Base-by-base conservation (phyloP, 495 filamentous ascomycete species). In the Amniculicola lignicola region DNA sequence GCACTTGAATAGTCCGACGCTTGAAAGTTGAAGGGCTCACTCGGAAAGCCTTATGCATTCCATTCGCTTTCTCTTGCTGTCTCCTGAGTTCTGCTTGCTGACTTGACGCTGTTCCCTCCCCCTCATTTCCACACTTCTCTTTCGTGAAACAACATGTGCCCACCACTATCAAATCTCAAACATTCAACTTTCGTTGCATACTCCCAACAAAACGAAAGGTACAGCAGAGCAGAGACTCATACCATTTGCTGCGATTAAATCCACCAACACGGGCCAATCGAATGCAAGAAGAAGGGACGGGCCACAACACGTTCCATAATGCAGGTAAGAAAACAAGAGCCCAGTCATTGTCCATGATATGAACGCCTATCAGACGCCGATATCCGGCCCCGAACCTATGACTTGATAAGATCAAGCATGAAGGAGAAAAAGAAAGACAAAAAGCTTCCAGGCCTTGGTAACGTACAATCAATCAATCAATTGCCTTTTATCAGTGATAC, bases 381-480 rank as follows among this genome's bases (percentile, higher is more conserved):
- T n/a, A n/a, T n/a, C n/a, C n/a, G n/a, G n/a, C n/a, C n/a, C n/a
- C n/a, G n/a, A n/a, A n/a, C n/a, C n/a, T n/a, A n/a, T n/a, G n/a
- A n/a, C n/a, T n/a, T n/a, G n/a, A n/a, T n/a, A n/a, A n/a, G n/a
- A n/a, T n/a, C n/a, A n/a, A n/a, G n/a, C n/a, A n/a, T n/a, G n/a
- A n/a, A n/a, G 7, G 6, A 10, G 37, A 18, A 10, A 40, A 40
- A 6, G 6, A 6, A 18, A n/a, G n/a, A n/a, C n/a, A n/a, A n/a
- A n/a, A n/a, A n/a, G n/a, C n/a, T n/a, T n/a, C 16, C 16, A 18
- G 15, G 10, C 21, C 7, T 44, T 44, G 16, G 40, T 44, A 44
- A 44, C 40, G 40, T 44, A 44, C n/a, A n/a, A n/a, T n/a, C n/a
- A n/a, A n/a, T n/a, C 40, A 44, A 22, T 22, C 40, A 44, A 22